phyloP scores from a whole-genome alignment of 2,329 filamentous ascomycete genomes.

The Chlorencoelia australis region DNA sequence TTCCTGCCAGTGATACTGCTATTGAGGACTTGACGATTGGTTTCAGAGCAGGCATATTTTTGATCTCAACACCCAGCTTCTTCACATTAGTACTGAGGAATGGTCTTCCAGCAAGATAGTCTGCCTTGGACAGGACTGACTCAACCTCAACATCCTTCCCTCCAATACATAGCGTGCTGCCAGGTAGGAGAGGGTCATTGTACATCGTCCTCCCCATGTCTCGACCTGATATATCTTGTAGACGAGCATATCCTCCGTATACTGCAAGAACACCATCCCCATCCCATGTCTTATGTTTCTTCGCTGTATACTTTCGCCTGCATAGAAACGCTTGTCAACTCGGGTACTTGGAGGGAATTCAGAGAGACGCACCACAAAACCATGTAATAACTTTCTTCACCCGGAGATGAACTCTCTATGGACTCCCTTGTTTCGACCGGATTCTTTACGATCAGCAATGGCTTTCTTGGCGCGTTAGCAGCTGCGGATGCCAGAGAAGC shows the following conservation, averaged over 20 bases:
- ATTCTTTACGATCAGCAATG: conserved; percentile 23
- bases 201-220: conserved; percentile 50
- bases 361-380: conserved; percentile 23
- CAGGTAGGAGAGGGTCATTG: conserved; percentile 46
- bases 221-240: conserved; percentile 53
- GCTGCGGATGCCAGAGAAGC: conserved; percentile 11
- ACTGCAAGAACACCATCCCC: conserved; percentile 57
- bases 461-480: conserved; percentile 22
- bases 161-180: conserved; percentile 49
- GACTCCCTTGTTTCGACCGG: conserved; percentile 10
- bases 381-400: conserved; percentile 25
- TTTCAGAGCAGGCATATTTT: conserved; percentile 3
- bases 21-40: conserved; percentile 9
- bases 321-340: background rate
- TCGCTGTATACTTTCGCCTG: conserved; percentile 58
- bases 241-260: conserved; percentile 43
- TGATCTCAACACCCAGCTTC: conserved; percentile 8
- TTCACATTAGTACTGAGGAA: conserved; percentile 29
- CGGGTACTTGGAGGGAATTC: background rate
- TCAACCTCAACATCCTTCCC: conserved; percentile 63
- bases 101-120: conserved; percentile 41
- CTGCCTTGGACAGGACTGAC: conserved; percentile 46
- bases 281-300: conserved; percentile 72
- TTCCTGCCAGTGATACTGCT: background rate
- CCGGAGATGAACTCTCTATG: background rate